Conservation (phyloP, 805 yeast species). For the Sungouiozyma ichnusensis region DNA sequence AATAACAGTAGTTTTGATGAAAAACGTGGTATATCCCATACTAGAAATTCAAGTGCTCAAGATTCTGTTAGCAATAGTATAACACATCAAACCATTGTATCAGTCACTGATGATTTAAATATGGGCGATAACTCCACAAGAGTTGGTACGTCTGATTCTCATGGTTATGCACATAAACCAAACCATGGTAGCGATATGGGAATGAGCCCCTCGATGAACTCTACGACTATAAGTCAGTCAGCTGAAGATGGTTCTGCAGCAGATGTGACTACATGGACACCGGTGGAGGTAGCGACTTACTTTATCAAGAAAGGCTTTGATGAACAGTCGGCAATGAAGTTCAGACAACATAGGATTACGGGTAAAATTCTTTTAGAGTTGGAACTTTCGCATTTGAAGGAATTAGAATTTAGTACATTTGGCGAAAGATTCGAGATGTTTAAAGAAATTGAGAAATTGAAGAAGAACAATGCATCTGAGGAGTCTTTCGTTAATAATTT, state of each 20-base stretch:
- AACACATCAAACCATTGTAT: slow-evolving; percentile 13
- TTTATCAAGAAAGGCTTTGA: slow-evolving; percentile 69
- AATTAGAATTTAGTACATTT: slow-evolving; percentile 81
- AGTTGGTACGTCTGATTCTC: not conserved
- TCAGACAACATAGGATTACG: slow-evolving; percentile 78
- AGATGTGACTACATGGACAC: slow-evolving; percentile 61
- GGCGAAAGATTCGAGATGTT: slow-evolving; percentile 91
- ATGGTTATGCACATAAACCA: not conserved
- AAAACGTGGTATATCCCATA: not conserved
- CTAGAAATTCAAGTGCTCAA: not conserved
- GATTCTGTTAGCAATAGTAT: slow-evolving; percentile 6
- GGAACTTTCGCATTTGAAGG: slow-evolving; percentile 79
- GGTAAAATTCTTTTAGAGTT: slow-evolving; percentile 79
- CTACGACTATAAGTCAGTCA: not conserved
- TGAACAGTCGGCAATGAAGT: slow-evolving; percentile 60
- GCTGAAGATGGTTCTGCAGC: slow-evolving; percentile 4
- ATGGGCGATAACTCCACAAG: slow-evolving; percentile 2
- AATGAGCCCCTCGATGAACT: not conserved
- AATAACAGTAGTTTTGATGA: not conserved
- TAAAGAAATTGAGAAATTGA: slow-evolving; percentile 73
- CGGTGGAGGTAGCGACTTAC: slow-evolving; percentile 74
- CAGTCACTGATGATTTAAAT: slow-evolving; percentile 14
- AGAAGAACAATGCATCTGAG: slow-evolving; percentile 5
- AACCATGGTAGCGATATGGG: not conserved
- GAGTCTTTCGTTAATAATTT: slow-evolving; percentile 10